A percentile compares a stretch with the other conserved stretches of the same genome.
Evolutionary conservation across 2,329 filamentous ascomycete genomes (phyloP).

Genomic region (Penicillium griseofulvum): DNA sequence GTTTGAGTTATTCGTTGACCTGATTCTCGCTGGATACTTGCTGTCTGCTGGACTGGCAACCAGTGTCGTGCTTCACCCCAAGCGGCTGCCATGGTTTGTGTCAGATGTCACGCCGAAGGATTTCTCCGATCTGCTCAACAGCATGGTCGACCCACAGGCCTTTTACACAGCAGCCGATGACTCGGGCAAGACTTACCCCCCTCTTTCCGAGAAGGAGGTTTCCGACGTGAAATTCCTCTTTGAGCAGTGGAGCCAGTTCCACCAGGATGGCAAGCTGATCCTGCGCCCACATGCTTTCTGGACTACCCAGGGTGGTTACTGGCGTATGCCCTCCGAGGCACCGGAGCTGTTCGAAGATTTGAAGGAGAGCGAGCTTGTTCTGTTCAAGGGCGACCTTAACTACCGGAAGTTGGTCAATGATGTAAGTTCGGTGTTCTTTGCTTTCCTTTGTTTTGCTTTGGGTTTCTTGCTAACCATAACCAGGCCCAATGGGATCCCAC

Average conservation of each 20-base stretch:
- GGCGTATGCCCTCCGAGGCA: constrained; percentile 72
- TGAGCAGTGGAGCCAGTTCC: constrained; percentile 72
- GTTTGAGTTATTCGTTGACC: constrained; percentile 94
- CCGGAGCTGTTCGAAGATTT: constrained; percentile 72
- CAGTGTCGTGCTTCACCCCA: constrained; percentile 83
- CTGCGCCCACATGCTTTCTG: constrained; percentile 86
- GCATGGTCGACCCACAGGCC: constrained; percentile 69
- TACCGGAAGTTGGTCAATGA: constrained; percentile 91
- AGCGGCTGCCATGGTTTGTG: constrained; percentile 97
- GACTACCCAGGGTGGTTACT: constrained; percentile 84
- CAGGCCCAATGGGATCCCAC: constrained; percentile 79
- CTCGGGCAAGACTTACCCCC: constrained; percentile 54
- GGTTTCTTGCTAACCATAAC: constrained; percentile 6
- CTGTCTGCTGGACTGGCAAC: constrained; percentile 82
- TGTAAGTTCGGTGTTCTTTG: constrained; percentile 53
- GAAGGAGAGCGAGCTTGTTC: constrained; percentile 77
- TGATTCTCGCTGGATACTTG: constrained; percentile 87
- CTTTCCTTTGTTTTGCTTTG: not conserved
- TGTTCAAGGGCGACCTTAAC: constrained; percentile 98
- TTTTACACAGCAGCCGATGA: constrained; percentile 79
- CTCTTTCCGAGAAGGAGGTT: constrained; percentile 66
- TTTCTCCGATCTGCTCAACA: constrained; percentile 76
- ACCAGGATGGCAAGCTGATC: constrained; percentile 78
- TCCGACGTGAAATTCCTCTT: constrained; percentile 74
- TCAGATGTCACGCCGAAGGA: constrained; percentile 88